Base-by-base conservation (phyloP, 2,329 filamentous ascomycete species). In the Ophiostoma himal-ulmi region DNA sequence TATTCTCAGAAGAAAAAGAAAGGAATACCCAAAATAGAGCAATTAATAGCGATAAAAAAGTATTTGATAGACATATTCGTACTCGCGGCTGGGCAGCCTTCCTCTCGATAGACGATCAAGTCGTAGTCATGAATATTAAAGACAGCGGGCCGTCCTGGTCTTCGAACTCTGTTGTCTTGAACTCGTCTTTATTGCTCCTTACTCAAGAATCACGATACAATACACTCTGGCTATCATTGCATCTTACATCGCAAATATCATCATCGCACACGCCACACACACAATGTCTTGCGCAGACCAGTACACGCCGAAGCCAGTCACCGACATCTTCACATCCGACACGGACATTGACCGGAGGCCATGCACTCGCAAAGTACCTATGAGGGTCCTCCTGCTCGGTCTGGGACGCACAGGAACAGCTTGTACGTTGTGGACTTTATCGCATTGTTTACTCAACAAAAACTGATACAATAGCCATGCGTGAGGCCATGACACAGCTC, bases 361-460 rank as follows among this genome's bases (percentile, higher is more conserved):
- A 81, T 89, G 88, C 78, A 84, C 83, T 71, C 87, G 90, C 70
- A 85, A 82, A 41, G 88, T 91, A 68, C 89, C 89, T 44, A 92
- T 92, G 89, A 87, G 87, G 77, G 87, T 92, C 66, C 85, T 92
- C 44, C 85, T 89, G 66, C 83, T 93, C 0, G 90, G 89, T 65
- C 83, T 91, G 22, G 88, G 88, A 70, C 84, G 89, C 73, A 92
- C 89, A 10, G 89, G 89, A 76, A 92, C 90, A 75, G 86, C 88
- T 44, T 91, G 62, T 65, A 65, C 6, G 62, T 65, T 3, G 20
- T 39, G 8, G 44, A 48, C 2, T 3, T 10, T 11, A 22, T 41
- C 4, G 0, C 10, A 20, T 39, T 26, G 17, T 64, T 14, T 7
- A 5, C 26, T 0, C 17, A 22, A 2, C 20, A 6, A 13, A 11